Evolutionary conservation across 352 stramenopile genomes (phyloP), one percentile per base, ranked within the genome.

Genomic region (Globisporangium cylindrosporum): DNA sequence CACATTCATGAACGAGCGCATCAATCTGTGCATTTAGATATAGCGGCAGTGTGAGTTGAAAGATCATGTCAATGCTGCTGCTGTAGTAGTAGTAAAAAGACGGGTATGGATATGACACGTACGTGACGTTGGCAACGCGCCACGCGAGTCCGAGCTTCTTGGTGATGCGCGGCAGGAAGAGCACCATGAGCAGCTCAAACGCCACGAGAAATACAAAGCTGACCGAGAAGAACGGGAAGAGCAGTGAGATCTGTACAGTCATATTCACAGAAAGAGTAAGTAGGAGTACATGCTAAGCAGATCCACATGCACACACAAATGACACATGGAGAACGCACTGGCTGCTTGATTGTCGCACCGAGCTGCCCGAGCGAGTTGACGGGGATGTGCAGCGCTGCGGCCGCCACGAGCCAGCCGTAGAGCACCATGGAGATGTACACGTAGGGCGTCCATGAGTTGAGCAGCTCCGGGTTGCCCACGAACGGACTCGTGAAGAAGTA

Each of bases 401-500:
- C 88, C 1, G 85, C 87, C 36, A 93, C 80, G 25, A 95, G 84
- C 88, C 88, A 95, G 25, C 76, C 86, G 66, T 95, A 95, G 67
- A 95, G 80, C 12, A 76, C 79, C 86, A 95, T 94, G 38, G 86
- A 94, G 43, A 94, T 73, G 76, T 95, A 95, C 15, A 95, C 88
- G 66, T 95, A 95, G 20, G 86, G 84, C 64, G 88, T 95, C 88
- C 88, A 95, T 49, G 81, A 88, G 68, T 90, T 89, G 29, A 94
- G 75, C 49, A 95, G 75, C 73, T 95, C 88, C 6, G 84, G 84
- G 62, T 94, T 94, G 24, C 83, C 86, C 55, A 94, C 84, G 68
- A 95, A 95, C 5, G 88, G 88, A 59, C 86, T 94, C 59, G 88
- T 94, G 74, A 95, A 95, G 76, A 94, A 88, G 80, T 95, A 95